phyloP scores from a whole-genome alignment of 129 eudicot species.

The Helianthus tuberosus region DNA sequence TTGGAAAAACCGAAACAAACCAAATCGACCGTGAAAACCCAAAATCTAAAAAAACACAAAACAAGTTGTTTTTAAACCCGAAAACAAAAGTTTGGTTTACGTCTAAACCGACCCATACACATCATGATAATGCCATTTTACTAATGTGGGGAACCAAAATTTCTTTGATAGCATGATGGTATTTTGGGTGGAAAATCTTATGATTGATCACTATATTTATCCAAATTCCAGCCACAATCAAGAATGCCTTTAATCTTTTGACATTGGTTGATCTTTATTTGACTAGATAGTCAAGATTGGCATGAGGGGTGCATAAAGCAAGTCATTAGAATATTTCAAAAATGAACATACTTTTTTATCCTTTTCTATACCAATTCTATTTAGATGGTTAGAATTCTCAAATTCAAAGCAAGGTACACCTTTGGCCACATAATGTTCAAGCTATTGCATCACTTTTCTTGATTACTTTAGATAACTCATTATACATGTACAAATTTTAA shows the following conservation, averaged over 20 bases:
- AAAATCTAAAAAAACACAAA: no score
- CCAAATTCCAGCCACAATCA: neutral
- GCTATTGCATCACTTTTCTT: neutral
- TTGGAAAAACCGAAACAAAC: no score
- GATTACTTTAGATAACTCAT: neutral
- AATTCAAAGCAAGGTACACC: neutral
- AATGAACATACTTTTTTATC: neutral
- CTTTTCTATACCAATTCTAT: neutral
- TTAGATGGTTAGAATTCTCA: neutral
- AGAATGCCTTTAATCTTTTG: constrained; percentile 9
- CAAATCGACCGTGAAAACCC: no score
- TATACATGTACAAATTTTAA: neutral
- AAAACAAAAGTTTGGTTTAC: no score
- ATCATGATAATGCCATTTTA: neutral
- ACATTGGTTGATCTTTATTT: neutral
- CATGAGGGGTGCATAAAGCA: neutral
- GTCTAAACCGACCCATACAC: no score
- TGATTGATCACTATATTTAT: constrained; percentile 8
- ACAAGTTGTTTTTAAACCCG: no score
- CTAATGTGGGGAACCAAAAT: neutral
- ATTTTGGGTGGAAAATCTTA: constrained; percentile 28
- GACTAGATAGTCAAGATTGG: constrained; percentile 14
- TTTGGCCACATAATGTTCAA: neutral
- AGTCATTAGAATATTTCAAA: neutral
- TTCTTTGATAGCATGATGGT: constrained; percentile 17